Base-by-base conservation (phyloP, 2,329 filamentous ascomycete species). In the Aspergillus sp. region DNA sequence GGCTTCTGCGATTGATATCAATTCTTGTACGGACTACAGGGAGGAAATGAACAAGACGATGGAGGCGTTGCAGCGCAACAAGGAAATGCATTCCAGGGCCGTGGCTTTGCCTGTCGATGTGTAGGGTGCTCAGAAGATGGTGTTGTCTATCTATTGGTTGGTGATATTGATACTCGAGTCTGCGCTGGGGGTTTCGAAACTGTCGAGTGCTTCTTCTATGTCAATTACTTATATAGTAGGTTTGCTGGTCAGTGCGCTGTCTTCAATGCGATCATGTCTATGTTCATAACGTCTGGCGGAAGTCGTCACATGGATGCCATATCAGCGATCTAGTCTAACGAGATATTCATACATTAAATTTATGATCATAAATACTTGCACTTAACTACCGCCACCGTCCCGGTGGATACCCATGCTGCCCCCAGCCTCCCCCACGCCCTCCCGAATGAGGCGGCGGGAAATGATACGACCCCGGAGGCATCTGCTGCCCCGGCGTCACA, bases 401-500 rank as follows among this genome's bases (percentile, higher is more conserved):
- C 32, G 51, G 36, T n/a, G 55, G 55, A 29, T 52, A 55, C 19
- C 49, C 49, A 23, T 50, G 45, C 38, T 42, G 49, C 9, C 58
- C 58, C 59, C 63, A 64, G 23, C 60, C 60, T 13, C 59, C 58
- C 29, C 60, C 57, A 13, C 62, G 60, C 6, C 58, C 57, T 0
- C 58, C 59, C 13, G 61, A 57, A 54, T 71, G 64, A 25, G 68
- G 66, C 14, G 66, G 66, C 25, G 68, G 68, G 23, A 69, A 71
- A 44, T 64, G 64, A 53, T 68, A 64, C 16, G 68, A 63, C 1
- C 68, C 65, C 21, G 63, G 64, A 1, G 66, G 64, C 53, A 68
- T 64, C 19, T 60, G 64, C 38, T 65, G 66, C n/a, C 55, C 63
- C 9, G 56, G 54, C 13, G 56, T 56, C 44, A 60, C 54, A 16